phyloP scores from a whole-genome alignment of 179 eudicot genomes.

The Actinidia polygama region DNA sequence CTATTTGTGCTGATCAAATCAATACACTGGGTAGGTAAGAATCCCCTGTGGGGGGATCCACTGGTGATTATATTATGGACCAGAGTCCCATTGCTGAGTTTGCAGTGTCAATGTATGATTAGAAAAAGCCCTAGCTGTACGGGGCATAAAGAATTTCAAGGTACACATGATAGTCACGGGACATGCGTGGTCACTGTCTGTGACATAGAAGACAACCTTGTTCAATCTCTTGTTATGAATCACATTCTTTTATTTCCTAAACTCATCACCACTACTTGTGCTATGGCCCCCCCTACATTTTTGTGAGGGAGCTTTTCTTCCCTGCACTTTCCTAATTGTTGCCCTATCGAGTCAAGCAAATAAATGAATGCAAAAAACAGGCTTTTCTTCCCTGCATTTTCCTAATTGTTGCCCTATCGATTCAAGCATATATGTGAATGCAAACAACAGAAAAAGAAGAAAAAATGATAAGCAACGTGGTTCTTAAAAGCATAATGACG shows the following conservation, averaged over 20 bases:
- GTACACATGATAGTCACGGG: constrained; percentile 10
- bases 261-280: background rate
- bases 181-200: background rate
- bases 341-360: constrained; percentile 3
- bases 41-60: background rate
- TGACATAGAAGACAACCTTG: constrained; percentile 14
- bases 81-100: constrained; percentile 8
- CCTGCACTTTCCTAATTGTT: background rate
- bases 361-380: background rate
- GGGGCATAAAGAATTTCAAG: background rate
- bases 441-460: too few species aligned
- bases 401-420: constrained; percentile 1
- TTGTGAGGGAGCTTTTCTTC: background rate
- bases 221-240: background rate
- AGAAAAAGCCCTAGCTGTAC: background rate
- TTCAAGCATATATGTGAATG: background rate
- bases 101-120: background rate
- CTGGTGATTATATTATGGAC: background rate
- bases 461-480: too few species aligned
- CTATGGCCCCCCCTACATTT: background rate
- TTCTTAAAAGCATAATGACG: too few species aligned
- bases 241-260: background rate
- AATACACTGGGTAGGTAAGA: too few species aligned
- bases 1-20: too few species aligned
- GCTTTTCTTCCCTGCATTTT: background rate